phyloP scores from a whole-genome alignment of 2,329 filamentous ascomycete genomes.

The Coniochaeta sp. region DNA sequence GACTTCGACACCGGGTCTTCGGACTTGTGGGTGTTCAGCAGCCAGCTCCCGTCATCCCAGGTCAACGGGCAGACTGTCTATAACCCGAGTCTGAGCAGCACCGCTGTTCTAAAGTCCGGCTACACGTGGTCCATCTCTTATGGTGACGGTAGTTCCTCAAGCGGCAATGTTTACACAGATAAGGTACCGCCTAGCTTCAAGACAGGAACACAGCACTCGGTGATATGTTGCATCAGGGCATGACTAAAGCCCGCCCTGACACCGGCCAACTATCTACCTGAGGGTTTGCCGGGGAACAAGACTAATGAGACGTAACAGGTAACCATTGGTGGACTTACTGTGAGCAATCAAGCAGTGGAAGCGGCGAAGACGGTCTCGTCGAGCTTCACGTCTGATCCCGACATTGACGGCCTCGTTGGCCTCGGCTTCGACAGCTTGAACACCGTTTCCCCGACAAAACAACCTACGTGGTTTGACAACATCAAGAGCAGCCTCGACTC shows the following conservation, averaged over 20 bases:
- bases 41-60: slow-evolving; percentile 21
- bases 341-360: slow-evolving; percentile 34
- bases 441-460: slow-evolving; percentile 30
- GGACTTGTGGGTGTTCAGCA: slow-evolving; percentile 37
- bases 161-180: slow-evolving; percentile 36
- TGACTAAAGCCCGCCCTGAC: no score
- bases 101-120: slow-evolving; percentile 26
- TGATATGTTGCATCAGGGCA: neutral
- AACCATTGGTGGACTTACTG: slow-evolving; percentile 33
- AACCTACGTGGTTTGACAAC: slow-evolving; percentile 34
- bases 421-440: slow-evolving; percentile 36
- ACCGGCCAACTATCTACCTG: no score
- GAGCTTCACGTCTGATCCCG: slow-evolving; percentile 29
- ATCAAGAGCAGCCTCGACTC: slow-evolving; percentile 18
- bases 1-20: slow-evolving; percentile 19
- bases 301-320: slow-evolving; percentile 10
- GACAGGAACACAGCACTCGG: neutral
- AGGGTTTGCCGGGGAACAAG: neutral
- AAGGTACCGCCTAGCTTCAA: slow-evolving; percentile 18
- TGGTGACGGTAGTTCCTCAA: slow-evolving; percentile 33
- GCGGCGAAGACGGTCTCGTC: slow-evolving; percentile 32
- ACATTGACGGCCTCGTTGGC: slow-evolving; percentile 36
- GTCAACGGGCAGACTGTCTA: slow-evolving; percentile 33
- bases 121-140: slow-evolving; percentile 34
- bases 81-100: slow-evolving; percentile 28